phyloP scores from a whole-genome alignment of 306 rosid species.

The Lagenaria siceraria region DNA sequence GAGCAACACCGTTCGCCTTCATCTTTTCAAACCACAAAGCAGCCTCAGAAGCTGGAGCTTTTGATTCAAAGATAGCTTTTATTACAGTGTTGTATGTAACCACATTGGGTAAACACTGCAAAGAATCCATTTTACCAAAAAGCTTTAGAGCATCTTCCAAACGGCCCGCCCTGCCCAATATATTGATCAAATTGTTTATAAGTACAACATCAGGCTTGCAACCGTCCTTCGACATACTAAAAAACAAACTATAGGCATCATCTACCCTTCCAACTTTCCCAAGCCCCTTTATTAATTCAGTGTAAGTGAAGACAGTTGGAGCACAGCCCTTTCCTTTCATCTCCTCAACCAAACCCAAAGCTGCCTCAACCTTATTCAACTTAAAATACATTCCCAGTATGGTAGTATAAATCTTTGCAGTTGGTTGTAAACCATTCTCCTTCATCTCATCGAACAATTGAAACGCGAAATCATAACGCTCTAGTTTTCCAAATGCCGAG shows the following conservation, averaged over 20 bases:
- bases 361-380: conserved; percentile 51
- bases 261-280: conserved; percentile 79
- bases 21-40: conserved; percentile 74
- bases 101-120: conserved; percentile 54
- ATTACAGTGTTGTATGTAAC: conserved; percentile 73
- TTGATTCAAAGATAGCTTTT: conserved; percentile 60
- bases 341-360: conserved; percentile 48
- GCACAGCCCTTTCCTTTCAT: conserved; percentile 59
- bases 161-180: conserved; percentile 55
- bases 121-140: conserved; percentile 53
- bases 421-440: conserved; percentile 74
- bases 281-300: conserved; percentile 77
- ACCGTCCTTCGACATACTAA: conserved; percentile 53
- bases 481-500: conserved; percentile 56
- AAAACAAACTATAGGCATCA: conserved; percentile 42
- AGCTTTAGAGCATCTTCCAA: conserved; percentile 45
- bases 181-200: conserved; percentile 74
- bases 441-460: conserved; percentile 80
- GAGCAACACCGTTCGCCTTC: conserved; percentile 57
- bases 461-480: conserved; percentile 54
- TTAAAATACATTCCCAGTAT: conserved; percentile 56
- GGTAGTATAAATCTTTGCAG: conserved; percentile 62
- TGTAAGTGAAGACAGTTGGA: conserved; percentile 67
- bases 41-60: conserved; percentile 50
- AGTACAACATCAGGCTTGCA: conserved; percentile 69